Base-by-base conservation (phyloP, 306 rosid genomes). In the Cucumis cinereus region DNA sequence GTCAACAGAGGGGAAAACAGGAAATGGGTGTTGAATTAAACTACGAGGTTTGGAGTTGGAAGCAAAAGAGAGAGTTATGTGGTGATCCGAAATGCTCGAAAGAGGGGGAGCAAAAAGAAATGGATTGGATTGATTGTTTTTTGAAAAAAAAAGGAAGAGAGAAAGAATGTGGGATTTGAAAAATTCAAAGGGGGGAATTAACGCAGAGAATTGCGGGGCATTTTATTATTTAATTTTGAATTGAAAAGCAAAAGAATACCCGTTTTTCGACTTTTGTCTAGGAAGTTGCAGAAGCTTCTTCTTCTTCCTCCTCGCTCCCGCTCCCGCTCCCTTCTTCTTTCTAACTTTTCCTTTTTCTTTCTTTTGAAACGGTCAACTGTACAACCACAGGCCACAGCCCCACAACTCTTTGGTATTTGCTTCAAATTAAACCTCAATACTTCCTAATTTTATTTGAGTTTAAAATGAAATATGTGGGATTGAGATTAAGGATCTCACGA, bases 141-240 rank as follows among this genome's bases (percentile, higher is more conserved):
- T 33, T 9, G n/a, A 33, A 5, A 60, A 30, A 60, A 60, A 30
- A 60, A 15, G 40, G 15, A 60, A 61, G 41, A 64, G 24, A 38
- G 26, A n/a, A 64, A 64, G 50, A 38, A 17, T 64, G 33, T 66
- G 53, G 52, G 52, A 49, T 66, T 66, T 66, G 73, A 66, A 66
- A 38, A 66, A 10, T 66, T 66, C 72, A 64, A 15, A 3, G 69
- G 13, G 55, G 53, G 69, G 36, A 61, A 61, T 61, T 61, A n/a
- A 11, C 73, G 73, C 73, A 66, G 53, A 67, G 73, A 67, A 38
- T 41, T 67, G 73, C 73, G 73, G 73, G 73, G 71, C 20, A 62
- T 4, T 58, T 23, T 57, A 3, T 30, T 30, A 30, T 30, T 30
- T 2, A 28, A 49, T 0, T 58, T 58, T 62, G 20, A 61, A 26